These are phyloP conservation scores for Paramecium bursaria DNA, from an alignment of 73 alveolate genomes.

Conservation along the genomic window DNA sequence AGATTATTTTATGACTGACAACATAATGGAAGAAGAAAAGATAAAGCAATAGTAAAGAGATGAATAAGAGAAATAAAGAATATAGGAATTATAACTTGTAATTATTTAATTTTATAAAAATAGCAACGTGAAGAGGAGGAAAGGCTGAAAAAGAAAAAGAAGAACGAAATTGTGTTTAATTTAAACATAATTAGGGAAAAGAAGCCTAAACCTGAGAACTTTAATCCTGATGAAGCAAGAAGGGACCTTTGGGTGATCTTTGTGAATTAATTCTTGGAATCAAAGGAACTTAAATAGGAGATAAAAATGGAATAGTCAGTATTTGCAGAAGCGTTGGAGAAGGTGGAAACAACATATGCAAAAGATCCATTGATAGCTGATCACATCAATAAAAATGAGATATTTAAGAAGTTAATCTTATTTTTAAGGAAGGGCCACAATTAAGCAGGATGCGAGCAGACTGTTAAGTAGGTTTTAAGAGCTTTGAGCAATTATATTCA, in stretches of 20 bases:
- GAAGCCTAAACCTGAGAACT: background rate
- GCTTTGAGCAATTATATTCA: slow-evolving; percentile 59
- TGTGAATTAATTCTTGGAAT: slow-evolving; percentile 53
- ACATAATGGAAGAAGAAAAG: slow-evolving; percentile 30
- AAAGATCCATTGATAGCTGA: slow-evolving; percentile 60
- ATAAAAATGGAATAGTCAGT: slow-evolving; percentile 56
- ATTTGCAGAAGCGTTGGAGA: slow-evolving; percentile 66
- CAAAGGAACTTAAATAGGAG: slow-evolving; percentile 43
- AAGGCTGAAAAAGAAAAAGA: background rate
- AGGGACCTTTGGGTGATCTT: slow-evolving; percentile 59
- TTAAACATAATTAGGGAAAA: background rate
- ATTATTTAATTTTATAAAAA: too few species aligned
- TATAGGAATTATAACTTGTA: background rate
- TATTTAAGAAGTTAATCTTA: slow-evolving; percentile 55
- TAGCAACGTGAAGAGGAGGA: too few species aligned
- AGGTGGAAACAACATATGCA: slow-evolving; percentile 54
- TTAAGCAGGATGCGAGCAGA: slow-evolving; percentile 36
- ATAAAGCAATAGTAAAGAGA: slow-evolving; percentile 7
- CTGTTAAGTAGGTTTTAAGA: slow-evolving; percentile 46
- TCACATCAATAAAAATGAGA: slow-evolving; percentile 64
- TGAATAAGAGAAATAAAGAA: slow-evolving; percentile 31
- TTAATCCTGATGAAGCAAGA: slow-evolving; percentile 52
- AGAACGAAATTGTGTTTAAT: background rate
- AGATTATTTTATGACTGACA: slow-evolving; percentile 13
- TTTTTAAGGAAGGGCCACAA: slow-evolving; percentile 60